These are phyloP conservation scores for Penicillium odoratum DNA, from an alignment of 495 filamentous ascomycete species.

Conservation along the genomic window DNA sequence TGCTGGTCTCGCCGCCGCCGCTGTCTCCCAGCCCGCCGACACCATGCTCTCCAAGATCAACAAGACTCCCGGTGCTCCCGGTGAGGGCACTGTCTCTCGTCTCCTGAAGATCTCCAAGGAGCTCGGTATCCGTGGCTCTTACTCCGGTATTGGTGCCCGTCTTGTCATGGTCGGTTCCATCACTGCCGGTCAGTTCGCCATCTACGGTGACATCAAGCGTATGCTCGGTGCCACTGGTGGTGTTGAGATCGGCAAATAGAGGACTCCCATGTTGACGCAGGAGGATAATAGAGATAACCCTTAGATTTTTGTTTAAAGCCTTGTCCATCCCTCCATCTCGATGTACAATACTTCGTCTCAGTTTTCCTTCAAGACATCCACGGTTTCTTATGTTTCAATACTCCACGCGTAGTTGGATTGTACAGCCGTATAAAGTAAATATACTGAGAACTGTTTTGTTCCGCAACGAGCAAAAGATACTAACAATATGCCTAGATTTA, in stretches of 20 bases:
- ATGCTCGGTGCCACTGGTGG: slow-evolving; percentile 68
- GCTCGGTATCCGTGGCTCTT: slow-evolving; percentile 86
- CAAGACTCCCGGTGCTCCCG: slow-evolving; percentile 96
- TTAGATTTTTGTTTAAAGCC: slow-evolving; percentile 35
- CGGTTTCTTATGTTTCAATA: slow-evolving; percentile 22
- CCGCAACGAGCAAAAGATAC: too few species aligned
- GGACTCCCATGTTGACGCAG: slow-evolving; percentile 21
- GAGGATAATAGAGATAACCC: slow-evolving; percentile 41
- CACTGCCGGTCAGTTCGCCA: slow-evolving; percentile 94
- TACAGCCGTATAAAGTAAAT: too few species aligned
- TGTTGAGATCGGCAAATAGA: slow-evolving; percentile 71
- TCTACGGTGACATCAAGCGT: slow-evolving; percentile 71
- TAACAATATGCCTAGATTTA: too few species aligned
- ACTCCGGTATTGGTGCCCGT: slow-evolving; percentile 85
- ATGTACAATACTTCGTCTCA: slow-evolving; percentile 40
- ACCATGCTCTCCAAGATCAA: slow-evolving; percentile 99
- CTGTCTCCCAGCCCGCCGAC: slow-evolving; percentile 97
- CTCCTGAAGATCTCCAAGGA: slow-evolving; percentile 96
- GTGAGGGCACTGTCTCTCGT: slow-evolving; percentile 88
- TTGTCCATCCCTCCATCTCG: slow-evolving; percentile 31
- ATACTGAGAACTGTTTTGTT: too few species aligned
- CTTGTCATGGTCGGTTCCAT: slow-evolving; percentile 63
- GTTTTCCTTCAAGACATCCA: slow-evolving; percentile 34
- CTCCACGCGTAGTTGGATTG: background rate
- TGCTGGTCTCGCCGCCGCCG: slow-evolving; percentile 94